Evolutionary conservation across 768 basidiomycete genomes (phyloP).

Genomic region (Hygrocybe punicea): DNA sequence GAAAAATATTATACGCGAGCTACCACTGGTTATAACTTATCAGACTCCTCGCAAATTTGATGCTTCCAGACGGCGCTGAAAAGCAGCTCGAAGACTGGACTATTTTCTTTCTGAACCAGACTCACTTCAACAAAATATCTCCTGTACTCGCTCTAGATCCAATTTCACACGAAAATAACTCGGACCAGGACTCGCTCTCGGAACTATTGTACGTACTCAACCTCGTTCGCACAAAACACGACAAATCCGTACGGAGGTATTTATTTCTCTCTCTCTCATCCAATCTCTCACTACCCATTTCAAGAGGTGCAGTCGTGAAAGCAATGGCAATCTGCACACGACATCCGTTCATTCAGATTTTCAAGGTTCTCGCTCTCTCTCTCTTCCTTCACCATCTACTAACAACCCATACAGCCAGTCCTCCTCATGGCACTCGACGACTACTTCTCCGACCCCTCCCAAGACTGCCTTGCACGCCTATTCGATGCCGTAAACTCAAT

Average conservation of each 20-base stretch:
- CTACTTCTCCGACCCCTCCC: constrained; percentile 85
- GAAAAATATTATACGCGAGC: too few relatives aligned
- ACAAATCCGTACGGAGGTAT: constrained; percentile 62
- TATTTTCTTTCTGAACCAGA: constrained; percentile 96
- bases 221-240: constrained; percentile 87
- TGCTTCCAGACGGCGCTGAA: constrained; percentile 98
- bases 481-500: constrained; percentile 94
- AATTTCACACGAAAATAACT: constrained; percentile 28
- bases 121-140: constrained; percentile 79
- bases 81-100: constrained; percentile 96
- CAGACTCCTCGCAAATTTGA: constrained; percentile 91
- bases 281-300: constrained; percentile 1
- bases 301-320: constrained; percentile 93
- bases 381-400: not conserved
- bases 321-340: constrained; percentile 92
- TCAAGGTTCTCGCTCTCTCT: constrained; percentile 58
- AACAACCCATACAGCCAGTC: constrained; percentile 61
- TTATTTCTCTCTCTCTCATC: not conserved
- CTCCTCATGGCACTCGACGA: constrained; percentile 93
- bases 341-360: constrained; percentile 93
- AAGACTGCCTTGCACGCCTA: constrained; percentile 83
- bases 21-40: constrained; percentile 12
- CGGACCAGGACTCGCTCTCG: constrained; percentile 35
- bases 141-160: constrained; percentile 75
- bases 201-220: constrained; percentile 86